Percentiles rank a stretch among this genome's conserved stretches.
phyloP scores from a whole-genome alignment of 306 rosid genomes.

The barrel medic (Medicago truncatula) region MtrunA17r5.0-ANR NC_053042.1:45907501-45908000 shows the following conservation, averaged over 20 bases:
- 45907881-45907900: conserved; percentile 1
- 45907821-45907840: conserved; percentile 16
- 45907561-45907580: no score
- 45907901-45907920: conserved; percentile 5
- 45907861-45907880: conserved; percentile 32
- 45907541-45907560: no score
- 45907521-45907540: no score
- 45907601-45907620: no score
- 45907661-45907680: no score
- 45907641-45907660: no score
- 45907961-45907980: conserved; percentile 25
- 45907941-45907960: conserved; percentile 54
- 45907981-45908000: conserved; percentile 39
- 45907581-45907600: no score
- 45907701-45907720: background rate
- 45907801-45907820: conserved; percentile 6
- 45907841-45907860: conserved; percentile 21
- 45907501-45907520: no score
- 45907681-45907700: no score
- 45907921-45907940: conserved; percentile 39
- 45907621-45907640: no score
- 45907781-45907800: conserved; percentile 21
- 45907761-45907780: conserved; percentile 29
- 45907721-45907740: background rate
- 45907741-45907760: conserved; percentile 23